Conservation (phyloP, 2,329 filamentous ascomycete genomes). For the Aspergillus bombycis region DNA sequence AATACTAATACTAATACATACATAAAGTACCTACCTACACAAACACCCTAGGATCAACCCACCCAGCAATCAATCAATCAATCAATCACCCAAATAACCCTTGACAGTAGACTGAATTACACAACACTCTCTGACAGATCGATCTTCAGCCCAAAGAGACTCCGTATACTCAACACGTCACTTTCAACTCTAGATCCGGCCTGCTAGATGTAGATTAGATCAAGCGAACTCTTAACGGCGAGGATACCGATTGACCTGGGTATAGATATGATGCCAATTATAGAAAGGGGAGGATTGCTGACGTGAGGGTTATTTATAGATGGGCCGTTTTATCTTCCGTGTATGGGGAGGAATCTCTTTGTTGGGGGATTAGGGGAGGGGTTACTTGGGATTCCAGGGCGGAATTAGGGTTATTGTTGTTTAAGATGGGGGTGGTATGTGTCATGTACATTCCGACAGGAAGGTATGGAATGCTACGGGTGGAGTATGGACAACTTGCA, state of each 20-base stretch:
- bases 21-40: too few relatives aligned
- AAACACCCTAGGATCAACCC: too few relatives aligned
- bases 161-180: neutral
- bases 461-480: neutral
- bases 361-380: neutral
- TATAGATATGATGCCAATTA: neutral
- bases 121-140: too few relatives aligned
- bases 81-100: too few relatives aligned
- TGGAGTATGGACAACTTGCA: neutral
- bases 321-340: neutral
- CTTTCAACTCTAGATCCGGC: neutral
- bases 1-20: too few relatives aligned
- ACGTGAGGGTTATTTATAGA: neutral
- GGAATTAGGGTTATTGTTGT: neutral
- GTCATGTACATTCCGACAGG: neutral
- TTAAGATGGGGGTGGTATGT: neutral
- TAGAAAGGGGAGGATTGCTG: neutral
- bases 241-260: neutral
- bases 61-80: too few relatives aligned
- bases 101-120: too few relatives aligned
- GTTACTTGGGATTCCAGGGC: neutral
- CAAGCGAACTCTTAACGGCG: neutral
- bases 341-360: neutral
- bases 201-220: neutral
- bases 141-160: neutral